Evolutionary conservation across 148 eudicot genomes (phyloP).

Genomic region (Suaeda aralocaspica): DNA sequence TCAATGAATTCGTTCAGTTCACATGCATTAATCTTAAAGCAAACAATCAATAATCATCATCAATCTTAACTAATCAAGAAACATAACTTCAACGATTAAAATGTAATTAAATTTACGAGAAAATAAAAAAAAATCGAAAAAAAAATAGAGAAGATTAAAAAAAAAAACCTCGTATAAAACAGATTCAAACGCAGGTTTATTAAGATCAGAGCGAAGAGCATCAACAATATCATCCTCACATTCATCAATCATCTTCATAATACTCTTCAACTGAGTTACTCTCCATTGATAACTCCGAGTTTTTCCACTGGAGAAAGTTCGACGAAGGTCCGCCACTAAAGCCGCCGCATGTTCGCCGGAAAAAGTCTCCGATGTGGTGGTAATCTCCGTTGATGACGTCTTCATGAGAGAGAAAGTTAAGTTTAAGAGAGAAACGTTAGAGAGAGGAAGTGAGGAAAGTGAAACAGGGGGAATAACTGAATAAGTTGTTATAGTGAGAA

Average conservation of each 20-base stretch:
- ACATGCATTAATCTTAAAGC: no score
- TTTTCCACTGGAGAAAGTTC: slow-evolving; percentile 34
- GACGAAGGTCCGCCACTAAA: slow-evolving; percentile 48
- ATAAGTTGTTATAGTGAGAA: no score
- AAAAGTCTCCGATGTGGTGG: slow-evolving; percentile 27
- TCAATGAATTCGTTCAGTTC: no score
- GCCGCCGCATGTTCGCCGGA: slow-evolving; percentile 30
- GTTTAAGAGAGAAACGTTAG: no score
- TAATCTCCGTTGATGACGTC: slow-evolving; percentile 18
- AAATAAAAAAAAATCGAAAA: no score
- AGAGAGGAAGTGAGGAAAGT: not conserved
- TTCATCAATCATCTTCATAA: slow-evolving; percentile 36
- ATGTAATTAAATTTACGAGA: not conserved
- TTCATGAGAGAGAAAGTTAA: no score
- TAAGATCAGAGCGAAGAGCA: slow-evolving; percentile 60
- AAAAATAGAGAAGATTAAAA: not conserved
- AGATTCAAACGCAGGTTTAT: slow-evolving; percentile 55
- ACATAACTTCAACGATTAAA: not conserved
- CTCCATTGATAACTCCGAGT: slow-evolving; percentile 75
- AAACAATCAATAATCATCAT: no score
- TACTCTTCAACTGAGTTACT: slow-evolving; percentile 51
- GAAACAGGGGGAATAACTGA: not conserved
- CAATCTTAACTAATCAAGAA: no score
- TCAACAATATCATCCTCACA: slow-evolving; percentile 50
- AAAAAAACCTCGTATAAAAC: slow-evolving; percentile 50